Percentiles rank a stretch among this genome's conserved stretches.
Conservation (phyloP, 148 eudicot genomes). For the Rhododendron williamsianum region DNA sequence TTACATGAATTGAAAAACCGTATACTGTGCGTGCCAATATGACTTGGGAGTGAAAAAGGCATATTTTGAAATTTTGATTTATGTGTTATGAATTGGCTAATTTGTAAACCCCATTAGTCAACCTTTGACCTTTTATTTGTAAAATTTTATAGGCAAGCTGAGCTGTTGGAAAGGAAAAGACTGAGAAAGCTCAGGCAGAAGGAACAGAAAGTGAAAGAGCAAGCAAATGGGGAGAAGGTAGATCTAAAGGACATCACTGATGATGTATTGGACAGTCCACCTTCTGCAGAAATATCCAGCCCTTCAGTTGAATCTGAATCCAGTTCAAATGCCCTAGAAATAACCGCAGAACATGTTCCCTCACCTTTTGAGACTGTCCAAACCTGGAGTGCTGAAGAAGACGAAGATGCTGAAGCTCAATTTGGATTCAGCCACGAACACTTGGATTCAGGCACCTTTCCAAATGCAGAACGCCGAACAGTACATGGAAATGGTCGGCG, state of each 20-base stretch:
- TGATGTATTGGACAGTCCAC: constrained; percentile 23
- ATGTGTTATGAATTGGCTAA: not conserved
- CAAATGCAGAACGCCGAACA: constrained; percentile 30
- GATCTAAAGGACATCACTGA: constrained; percentile 26
- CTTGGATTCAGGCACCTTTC: constrained; percentile 25
- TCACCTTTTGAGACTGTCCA: constrained; percentile 32
- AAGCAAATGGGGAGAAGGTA: constrained; percentile 30
- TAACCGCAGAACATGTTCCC: constrained; percentile 14
- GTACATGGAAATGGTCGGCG: constrained; percentile 27
- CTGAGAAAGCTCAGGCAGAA: constrained; percentile 77
- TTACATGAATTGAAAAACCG: not conserved
- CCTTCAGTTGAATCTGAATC: constrained; percentile 30
- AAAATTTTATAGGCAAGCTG: constrained; percentile 51
- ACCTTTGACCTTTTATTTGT: not conserved
- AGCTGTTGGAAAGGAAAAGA: constrained; percentile 59
- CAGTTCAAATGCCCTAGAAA: constrained; percentile 27
- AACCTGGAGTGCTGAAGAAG: constrained; percentile 28
- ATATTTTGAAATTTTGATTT: not conserved
- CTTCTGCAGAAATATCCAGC: constrained; percentile 37
- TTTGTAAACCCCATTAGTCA: not conserved
- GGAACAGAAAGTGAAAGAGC: constrained; percentile 66
- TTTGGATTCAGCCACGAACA: constrained; percentile 26
- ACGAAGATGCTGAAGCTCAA: constrained; percentile 25
- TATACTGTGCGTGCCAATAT: too few species aligned
- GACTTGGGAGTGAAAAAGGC: not conserved